These are phyloP conservation scores for Malassezia sp. DNA, from an alignment of 1,284 basidiomycete genomes.

Conservation along the genomic window DNA sequence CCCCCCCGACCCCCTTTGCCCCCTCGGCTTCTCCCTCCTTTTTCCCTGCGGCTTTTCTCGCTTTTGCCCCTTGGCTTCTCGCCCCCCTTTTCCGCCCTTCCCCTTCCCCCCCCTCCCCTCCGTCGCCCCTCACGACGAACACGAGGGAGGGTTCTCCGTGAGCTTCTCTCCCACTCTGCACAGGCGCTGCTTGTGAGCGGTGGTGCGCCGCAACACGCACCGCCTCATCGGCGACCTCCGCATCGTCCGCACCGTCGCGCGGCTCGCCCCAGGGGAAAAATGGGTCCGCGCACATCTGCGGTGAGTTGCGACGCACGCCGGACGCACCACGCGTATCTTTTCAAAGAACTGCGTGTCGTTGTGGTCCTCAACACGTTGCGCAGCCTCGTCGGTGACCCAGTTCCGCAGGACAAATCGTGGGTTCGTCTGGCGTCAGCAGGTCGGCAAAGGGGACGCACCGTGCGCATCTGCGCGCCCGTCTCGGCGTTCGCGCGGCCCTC, in stretches of 20 bases:
- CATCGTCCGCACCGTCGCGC: slow-evolving; percentile 52
- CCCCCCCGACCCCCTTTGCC: too few species aligned
- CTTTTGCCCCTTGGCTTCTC: too few species aligned
- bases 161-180: slow-evolving; percentile 29
- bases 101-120: too few species aligned
- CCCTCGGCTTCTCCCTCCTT: too few species aligned
- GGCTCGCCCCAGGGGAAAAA: slow-evolving; percentile 40
- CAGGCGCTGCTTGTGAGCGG: too few species aligned
- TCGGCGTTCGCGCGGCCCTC: slow-evolving; percentile 18
- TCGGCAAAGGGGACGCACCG: neutral
- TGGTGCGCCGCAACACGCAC: too few species aligned
- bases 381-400: slow-evolving; percentile 41
- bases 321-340: too few species aligned
- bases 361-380: slow-evolving; percentile 25
- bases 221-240: slow-evolving; percentile 51
- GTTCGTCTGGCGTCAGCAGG: slow-evolving; percentile 21
- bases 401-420: slow-evolving; percentile 41
- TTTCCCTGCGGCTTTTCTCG: too few species aligned
- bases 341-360: slow-evolving; percentile 34
- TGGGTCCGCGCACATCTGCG: slow-evolving; percentile 31
- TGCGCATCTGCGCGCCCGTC: slow-evolving; percentile 18
- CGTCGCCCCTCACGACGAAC: slow-evolving; percentile 33
- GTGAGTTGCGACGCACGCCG: slow-evolving; percentile 29
- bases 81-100: too few species aligned
- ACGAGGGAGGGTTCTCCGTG: slow-evolving; percentile 30